Percentiles rank a stretch among this genome's conserved stretches.
Conservation (phyloP, 345 rosid species). For the Lumnitzera racemosa region DNA sequence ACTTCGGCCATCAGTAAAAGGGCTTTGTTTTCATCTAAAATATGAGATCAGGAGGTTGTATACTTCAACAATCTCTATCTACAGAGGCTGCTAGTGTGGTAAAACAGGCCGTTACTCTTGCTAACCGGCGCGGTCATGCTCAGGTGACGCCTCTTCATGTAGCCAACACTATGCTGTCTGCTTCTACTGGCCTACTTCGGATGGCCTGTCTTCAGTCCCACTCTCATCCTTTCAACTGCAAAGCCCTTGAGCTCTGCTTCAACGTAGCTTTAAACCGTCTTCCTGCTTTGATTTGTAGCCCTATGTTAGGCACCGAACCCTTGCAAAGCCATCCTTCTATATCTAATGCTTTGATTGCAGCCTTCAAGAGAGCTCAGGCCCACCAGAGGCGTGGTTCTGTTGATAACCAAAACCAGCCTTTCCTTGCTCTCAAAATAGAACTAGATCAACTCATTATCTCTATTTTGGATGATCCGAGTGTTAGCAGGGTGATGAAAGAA, state of each 20-base stretch:
- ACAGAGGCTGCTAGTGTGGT: constrained; percentile 64
- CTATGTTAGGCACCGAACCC: constrained; percentile 50
- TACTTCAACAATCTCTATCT: constrained; percentile 76
- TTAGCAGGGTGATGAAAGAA: constrained; percentile 96
- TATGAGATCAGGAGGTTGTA: constrained; percentile 91
- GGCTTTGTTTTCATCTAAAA: background rate
- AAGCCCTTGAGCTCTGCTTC: constrained; percentile 95
- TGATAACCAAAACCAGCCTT: constrained; percentile 88
- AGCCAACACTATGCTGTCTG: constrained; percentile 82
- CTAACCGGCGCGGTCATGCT: constrained; percentile 83
- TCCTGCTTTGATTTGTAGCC: constrained; percentile 63
- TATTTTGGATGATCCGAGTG: constrained; percentile 92
- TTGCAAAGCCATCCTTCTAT: constrained; percentile 45
- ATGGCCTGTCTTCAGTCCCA: constrained; percentile 89
- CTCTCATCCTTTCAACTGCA: constrained; percentile 93
- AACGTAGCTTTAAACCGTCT: constrained; percentile 96
- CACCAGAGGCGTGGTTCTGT: constrained; percentile 90
- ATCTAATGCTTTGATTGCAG: constrained; percentile 92
- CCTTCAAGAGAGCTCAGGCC: constrained; percentile 97
- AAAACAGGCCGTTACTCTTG: constrained; percentile 72
- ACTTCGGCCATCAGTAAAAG: background rate
- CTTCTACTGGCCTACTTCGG: constrained; percentile 66
- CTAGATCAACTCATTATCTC: constrained; percentile 86
- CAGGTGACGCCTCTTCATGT: constrained; percentile 98
- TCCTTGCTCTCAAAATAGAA: constrained; percentile 84